Evolutionary conservation across 257 asterid species (phyloP).

Genomic region (Avicennia marina): DNA sequence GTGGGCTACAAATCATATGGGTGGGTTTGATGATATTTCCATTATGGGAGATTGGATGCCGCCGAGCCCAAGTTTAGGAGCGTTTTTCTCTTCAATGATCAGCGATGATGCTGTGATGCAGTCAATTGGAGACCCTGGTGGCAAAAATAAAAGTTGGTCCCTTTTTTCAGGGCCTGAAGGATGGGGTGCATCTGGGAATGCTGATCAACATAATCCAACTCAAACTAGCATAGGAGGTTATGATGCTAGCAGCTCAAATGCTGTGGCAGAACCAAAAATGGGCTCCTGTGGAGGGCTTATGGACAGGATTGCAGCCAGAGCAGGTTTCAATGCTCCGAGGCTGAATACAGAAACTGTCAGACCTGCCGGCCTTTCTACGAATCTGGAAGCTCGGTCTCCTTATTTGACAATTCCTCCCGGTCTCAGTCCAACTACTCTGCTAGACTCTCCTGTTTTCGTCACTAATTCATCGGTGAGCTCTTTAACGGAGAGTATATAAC

Average conservation of each 20-base stretch:
- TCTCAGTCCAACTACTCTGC: slow-evolving; percentile 66
- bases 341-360: slow-evolving; percentile 56
- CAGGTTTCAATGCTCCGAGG: slow-evolving; percentile 79
- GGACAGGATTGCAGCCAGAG: slow-evolving; percentile 73
- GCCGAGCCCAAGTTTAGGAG: slow-evolving; percentile 51
- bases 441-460: slow-evolving; percentile 73
- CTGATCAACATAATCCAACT: slow-evolving; percentile 23
- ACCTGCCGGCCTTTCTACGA: slow-evolving; percentile 34
- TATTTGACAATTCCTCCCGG: slow-evolving; percentile 70
- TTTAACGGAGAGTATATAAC: slow-evolving; percentile 22
- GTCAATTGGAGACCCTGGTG: slow-evolving; percentile 4
- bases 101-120: slow-evolving; percentile 27
- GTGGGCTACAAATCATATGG: slow-evolving; percentile 33
- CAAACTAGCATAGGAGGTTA: slow-evolving; percentile 17
- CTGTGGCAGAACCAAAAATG: slow-evolving; percentile 25
- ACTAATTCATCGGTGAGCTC: slow-evolving; percentile 51
- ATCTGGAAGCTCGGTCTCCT: slow-evolving; percentile 45
- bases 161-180: slow-evolving; percentile 23
- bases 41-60: slow-evolving; percentile 74
- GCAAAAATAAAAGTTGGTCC: slow-evolving; percentile 25
- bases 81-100: slow-evolving; percentile 42
- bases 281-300: slow-evolving; percentile 57
- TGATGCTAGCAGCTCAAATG: slow-evolving; percentile 24
- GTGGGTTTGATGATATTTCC: slow-evolving; percentile 61
- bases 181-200: slow-evolving; percentile 9